A percentile compares a stretch with the other conserved stretches of the same genome.
phyloP scores from a whole-genome alignment of 805 yeast genomes.

The Metschnikowia peoriensis region DNA sequence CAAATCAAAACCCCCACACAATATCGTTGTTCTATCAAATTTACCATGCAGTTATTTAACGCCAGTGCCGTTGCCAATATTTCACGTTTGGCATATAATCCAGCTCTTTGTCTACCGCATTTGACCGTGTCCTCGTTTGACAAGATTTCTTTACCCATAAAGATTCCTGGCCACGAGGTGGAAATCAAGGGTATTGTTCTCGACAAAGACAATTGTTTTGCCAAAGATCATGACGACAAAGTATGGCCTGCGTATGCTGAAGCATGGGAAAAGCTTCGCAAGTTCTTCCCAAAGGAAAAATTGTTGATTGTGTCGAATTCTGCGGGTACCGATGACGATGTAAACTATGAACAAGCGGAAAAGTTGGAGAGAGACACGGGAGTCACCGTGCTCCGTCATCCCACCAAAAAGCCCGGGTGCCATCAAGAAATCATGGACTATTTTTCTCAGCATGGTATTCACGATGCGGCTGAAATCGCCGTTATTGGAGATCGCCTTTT shows the following conservation, averaged over 20 bases:
- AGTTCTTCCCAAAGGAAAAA: conserved; percentile 59
- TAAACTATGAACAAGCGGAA: conserved; percentile 55
- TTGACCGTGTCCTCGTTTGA: conserved; percentile 54
- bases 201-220: conserved; percentile 95
- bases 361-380: conserved; percentile 63
- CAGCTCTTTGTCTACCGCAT: conserved; percentile 71
- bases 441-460: conserved; percentile 48
- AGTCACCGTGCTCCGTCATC: conserved; percentile 65
- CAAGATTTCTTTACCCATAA: conserved; percentile 55
- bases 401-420: conserved; percentile 83
- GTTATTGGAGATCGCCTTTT: conserved; percentile 88
- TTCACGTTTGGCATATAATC: conserved; percentile 55
- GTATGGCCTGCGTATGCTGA: conserved; percentile 72
- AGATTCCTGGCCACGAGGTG: conserved; percentile 27
- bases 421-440: conserved; percentile 62
- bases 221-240: conserved; percentile 73
- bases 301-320: conserved; percentile 85
- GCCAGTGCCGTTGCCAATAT: conserved; percentile 76
- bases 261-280: conserved; percentile 53
- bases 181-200: conserved; percentile 73
- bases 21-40: background rate
- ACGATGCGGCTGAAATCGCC: conserved; percentile 61
- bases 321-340: conserved; percentile 86
- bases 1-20: background rate
- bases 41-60: conserved; percentile 44